Evolutionary conservation across 225 moss, liverwort and hornwort genomes (phyloP).

Genomic region (Rhytidiadelphus loreus): DNA sequence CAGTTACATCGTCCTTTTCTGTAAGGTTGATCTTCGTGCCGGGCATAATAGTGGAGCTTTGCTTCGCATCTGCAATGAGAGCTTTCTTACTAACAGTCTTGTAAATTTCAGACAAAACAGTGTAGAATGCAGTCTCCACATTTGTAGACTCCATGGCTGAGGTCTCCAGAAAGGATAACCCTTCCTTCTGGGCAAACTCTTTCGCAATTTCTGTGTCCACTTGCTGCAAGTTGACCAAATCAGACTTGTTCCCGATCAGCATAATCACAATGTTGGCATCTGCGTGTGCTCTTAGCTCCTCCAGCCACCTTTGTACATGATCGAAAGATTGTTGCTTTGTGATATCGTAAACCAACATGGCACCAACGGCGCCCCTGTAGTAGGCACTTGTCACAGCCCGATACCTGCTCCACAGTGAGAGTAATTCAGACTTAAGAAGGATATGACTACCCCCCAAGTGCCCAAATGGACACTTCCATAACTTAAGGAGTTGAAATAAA

Average conservation of each 20-base stretch:
- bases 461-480: not conserved
- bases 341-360: conserved; percentile 94
- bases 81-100: conserved; percentile 89
- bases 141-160: conserved; percentile 89
- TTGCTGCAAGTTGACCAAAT: conserved; percentile 65
- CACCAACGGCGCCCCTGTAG: conserved; percentile 88
- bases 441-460: not conserved
- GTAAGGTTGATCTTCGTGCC: conserved; percentile 45
- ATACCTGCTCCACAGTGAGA: conserved; percentile 41
- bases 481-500: not conserved
- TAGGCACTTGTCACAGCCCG: conserved; percentile 93
- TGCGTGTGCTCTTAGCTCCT: conserved; percentile 86
- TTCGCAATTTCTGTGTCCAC: conserved; percentile 70
- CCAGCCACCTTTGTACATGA: conserved; percentile 90
- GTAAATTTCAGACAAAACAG: conserved; percentile 82
- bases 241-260: conserved; percentile 89
- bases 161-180: conserved; percentile 80
- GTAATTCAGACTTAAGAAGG: not conserved
- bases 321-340: conserved; percentile 87
- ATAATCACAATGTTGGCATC: conserved; percentile 89
- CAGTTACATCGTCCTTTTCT: conserved; percentile 36
- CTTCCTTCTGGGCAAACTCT: conserved; percentile 81
- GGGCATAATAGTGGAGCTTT: conserved; percentile 8
- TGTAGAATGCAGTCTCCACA: conserved; percentile 82
- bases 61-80: conserved; percentile 72